Evolutionary conservation across 345 rosid species (phyloP).

Genomic region (Salix viminalis): DNA sequence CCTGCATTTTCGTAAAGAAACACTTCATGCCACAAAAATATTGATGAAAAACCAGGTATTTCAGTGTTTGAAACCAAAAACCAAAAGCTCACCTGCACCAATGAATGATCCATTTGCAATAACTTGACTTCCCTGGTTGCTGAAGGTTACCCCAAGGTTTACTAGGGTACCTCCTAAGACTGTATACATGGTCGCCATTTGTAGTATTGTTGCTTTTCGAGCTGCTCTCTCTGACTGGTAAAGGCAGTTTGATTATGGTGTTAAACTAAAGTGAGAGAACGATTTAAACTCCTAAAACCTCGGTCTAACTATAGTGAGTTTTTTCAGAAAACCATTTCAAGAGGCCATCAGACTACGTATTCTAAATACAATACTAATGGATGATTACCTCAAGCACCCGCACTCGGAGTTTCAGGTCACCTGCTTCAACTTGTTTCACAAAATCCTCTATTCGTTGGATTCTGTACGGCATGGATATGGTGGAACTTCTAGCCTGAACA

Average conservation of each 20-base stretch:
- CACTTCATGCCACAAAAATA: too few relatives aligned
- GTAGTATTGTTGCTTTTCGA: constrained; percentile 68
- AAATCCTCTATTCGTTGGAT: constrained; percentile 83
- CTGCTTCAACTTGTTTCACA: constrained; percentile 78
- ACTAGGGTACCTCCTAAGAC: constrained; percentile 75
- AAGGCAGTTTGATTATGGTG: neutral
- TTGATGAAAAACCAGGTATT: neutral
- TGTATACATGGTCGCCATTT: constrained; percentile 89
- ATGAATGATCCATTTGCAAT: constrained; percentile 74
- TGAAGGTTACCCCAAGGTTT: constrained; percentile 75
- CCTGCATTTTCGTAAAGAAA: constrained; percentile 41
- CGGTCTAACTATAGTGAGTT: too few relatives aligned
- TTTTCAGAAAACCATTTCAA: too few relatives aligned
- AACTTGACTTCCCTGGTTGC: constrained; percentile 56
- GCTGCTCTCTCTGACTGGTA: constrained; percentile 91
- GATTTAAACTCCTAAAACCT: too few relatives aligned
- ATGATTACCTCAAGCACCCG: constrained; percentile 83
- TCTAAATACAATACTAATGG: neutral
- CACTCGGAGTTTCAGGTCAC: constrained; percentile 86
- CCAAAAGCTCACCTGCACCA: constrained; percentile 60
- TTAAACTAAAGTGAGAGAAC: neutral
- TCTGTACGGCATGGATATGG: constrained; percentile 83
- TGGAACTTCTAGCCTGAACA: constrained; percentile 68
- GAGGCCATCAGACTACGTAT: neutral
- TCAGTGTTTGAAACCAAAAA: neutral